Percentiles rank a stretch among this genome's conserved stretches.
These are phyloP conservation scores for Selenicereus undatus DNA, from an alignment of 148 eudicot species.

Conservation along the genomic window DNA sequence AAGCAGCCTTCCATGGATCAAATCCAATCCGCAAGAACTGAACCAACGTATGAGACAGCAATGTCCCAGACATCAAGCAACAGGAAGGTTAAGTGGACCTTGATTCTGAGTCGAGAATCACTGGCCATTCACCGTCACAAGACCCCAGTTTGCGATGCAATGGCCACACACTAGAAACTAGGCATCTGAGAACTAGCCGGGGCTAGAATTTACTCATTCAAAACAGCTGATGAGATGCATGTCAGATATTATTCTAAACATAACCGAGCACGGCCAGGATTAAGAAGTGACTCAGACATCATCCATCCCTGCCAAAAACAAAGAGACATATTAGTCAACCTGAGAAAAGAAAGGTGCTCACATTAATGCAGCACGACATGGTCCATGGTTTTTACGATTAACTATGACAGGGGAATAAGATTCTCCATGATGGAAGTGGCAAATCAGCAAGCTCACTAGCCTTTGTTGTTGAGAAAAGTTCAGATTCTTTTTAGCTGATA, in stretches of 20 bases:
- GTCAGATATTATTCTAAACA: conserved; percentile 18
- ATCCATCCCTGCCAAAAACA: conserved; percentile 78
- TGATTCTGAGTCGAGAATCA: background rate
- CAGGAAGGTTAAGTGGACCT: background rate
- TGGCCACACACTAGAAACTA: background rate
- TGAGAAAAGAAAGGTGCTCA: background rate
- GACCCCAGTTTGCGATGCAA: background rate
- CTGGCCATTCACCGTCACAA: background rate
- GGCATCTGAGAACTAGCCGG: background rate
- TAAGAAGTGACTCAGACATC: conserved; percentile 93
- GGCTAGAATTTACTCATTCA: conserved; percentile 12
- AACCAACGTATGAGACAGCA: background rate
- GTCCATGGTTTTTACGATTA: background rate
- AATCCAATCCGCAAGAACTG: background rate
- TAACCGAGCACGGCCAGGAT: conserved; percentile 93
- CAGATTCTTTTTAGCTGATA: background rate
- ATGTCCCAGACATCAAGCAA: background rate
- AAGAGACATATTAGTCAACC: background rate
- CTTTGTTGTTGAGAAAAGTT: background rate
- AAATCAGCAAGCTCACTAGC: background rate
- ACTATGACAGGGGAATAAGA: background rate
- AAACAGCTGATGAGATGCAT: background rate
- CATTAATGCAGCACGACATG: background rate
- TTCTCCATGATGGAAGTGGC: background rate
- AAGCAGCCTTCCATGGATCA: background rate